Base-by-base conservation (phyloP, 2,329 filamentous ascomycete genomes). In the Aaosphaeria arxii region DNA sequence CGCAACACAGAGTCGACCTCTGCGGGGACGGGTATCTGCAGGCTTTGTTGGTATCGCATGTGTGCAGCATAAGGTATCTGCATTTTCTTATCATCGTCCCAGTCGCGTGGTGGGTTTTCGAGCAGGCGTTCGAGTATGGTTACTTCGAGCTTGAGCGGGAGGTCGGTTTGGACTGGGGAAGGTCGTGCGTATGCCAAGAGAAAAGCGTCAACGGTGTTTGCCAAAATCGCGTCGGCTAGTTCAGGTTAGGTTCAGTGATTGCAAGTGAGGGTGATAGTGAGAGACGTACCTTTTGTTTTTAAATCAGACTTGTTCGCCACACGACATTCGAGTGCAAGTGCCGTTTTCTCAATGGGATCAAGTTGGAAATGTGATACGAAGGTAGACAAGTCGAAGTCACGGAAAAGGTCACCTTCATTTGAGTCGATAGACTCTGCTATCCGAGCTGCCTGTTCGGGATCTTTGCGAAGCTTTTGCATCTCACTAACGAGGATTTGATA, bases 291-390 rank as follows among this genome's bases (percentile, higher is more conserved):
- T 83, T 96, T 97, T 5, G 86, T 87, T 64, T 90, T 89, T 45
- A 99, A 74, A 67, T 96, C 91, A 49, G 84, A 74, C 60, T 89
- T 90, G 38, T 82, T 82, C n/a, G 86, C 85, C 52, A 85, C 82
- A 71, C 92, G 95, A 71, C 96, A 96, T 4, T 92, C 90, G 48
- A 96, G 77, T 43, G 90, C 89, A 54, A 99, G 79, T 52, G 95
- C 82, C 38, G 89, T 89, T 77, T 95, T 95, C 63, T 91, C 85
- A 42, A 96, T 72, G 7, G 90, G 85, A 73, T 96, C 91, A 46
- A 96, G 80, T 67, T 91, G 91, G 77, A 99, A 99, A 70, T 97
- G 91, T 55, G 95, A 88, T 79, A 97, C 86, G 67, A 99, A 97
- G 2, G 88, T 89, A 2, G 89, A 88, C n/a, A 99, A 81, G 67